phyloP scores from a whole-genome alignment of 169 alveolate species.

The Eimeria acervulina region DNA sequence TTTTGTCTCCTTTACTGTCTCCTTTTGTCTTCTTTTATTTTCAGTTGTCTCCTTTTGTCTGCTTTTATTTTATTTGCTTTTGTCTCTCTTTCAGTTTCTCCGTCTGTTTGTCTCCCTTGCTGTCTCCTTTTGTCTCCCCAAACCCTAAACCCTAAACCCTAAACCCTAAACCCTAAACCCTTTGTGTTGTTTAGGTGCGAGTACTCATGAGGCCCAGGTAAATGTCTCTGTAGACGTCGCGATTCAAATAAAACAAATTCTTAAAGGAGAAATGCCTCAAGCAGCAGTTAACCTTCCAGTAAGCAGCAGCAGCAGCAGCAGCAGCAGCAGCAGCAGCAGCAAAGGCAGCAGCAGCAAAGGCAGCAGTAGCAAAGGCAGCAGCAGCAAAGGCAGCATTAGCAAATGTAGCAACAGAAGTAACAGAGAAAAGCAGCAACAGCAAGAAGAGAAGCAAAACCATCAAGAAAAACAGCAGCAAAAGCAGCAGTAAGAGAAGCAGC shows the following conservation, averaged over 20 bases:
- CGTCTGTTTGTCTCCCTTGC: no score
- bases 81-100: no score
- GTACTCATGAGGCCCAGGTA: neutral
- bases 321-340: no score
- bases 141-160: no score
- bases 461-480: no score
- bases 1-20: neutral
- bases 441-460: neutral
- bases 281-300: constrained; percentile 39
- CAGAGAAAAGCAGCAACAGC: constrained; percentile 10
- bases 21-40: neutral
- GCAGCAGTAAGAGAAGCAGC: neutral
- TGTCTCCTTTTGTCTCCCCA: no score
- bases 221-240: constrained; percentile 47
- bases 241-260: neutral
- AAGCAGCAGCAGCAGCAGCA: neutral
- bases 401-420: neutral
- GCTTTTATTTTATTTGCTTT: no score
- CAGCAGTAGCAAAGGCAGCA: no score
- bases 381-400: no score
- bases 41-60: neutral
- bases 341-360: no score
- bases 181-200: neutral
- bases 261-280: neutral
- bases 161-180: no score